A percentile compares a stretch with the other conserved stretches of the same genome.
These are phyloP conservation scores for Aristolochia contorta DNA, from an alignment of 164 flowering plant species.

Conservation along the genomic window DNA sequence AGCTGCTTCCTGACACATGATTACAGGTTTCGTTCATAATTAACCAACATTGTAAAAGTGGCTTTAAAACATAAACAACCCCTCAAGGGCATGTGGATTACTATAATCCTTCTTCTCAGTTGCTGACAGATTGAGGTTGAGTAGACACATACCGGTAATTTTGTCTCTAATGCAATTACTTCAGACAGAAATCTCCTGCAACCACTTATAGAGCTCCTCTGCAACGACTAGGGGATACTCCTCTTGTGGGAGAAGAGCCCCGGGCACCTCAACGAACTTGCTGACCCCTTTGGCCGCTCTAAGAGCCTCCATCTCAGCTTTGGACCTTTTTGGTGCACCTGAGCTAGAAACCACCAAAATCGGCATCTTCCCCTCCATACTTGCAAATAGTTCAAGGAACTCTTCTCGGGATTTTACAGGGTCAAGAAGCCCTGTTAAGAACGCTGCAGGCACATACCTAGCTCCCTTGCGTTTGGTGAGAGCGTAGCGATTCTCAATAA, in stretches of 20 bases:
- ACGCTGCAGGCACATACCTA: conserved; percentile 92
- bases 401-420: conserved; percentile 77
- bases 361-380: conserved; percentile 51
- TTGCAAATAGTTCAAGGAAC: conserved; percentile 57
- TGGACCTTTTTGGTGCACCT: conserved; percentile 79
- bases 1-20: too few relatives aligned
- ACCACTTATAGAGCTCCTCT: conserved; percentile 59
- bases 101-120: too few relatives aligned
- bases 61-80: too few relatives aligned
- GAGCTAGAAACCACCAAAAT: conserved; percentile 58
- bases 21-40: too few relatives aligned
- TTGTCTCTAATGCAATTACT: neutral
- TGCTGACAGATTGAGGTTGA: too few relatives aligned
- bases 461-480: conserved; percentile 78
- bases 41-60: too few relatives aligned
- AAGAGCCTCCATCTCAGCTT: conserved; percentile 94
- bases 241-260: conserved; percentile 94
- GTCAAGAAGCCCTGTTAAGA: conserved; percentile 89
- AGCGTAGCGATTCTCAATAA: conserved; percentile 61
- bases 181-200: conserved; percentile 31
- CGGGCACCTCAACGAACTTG: conserved; percentile 76
- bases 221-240: conserved; percentile 76
- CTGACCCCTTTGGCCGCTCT: conserved; percentile 69
- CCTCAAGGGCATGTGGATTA: too few relatives aligned
- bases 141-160: too few relatives aligned